These are phyloP conservation scores for Solanum okadae DNA, from an alignment of 257 asterid species.

Conservation along the genomic window DNA sequence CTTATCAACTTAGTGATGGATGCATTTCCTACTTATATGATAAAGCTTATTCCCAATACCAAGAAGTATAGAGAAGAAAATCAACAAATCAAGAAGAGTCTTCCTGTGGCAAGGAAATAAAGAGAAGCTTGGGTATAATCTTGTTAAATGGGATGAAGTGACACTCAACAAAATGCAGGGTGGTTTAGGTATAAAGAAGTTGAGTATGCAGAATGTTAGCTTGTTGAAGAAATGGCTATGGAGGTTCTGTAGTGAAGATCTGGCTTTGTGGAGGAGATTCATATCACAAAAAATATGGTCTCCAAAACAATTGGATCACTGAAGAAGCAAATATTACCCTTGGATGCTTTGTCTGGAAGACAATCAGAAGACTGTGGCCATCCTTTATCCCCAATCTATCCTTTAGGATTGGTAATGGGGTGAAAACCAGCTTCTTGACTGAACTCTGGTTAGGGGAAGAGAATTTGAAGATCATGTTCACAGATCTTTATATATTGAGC, in stretches of 20 bases:
- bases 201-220: background rate
- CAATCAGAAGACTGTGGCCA: background rate
- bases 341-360: background rate
- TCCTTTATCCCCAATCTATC: background rate
- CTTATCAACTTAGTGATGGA: background rate
- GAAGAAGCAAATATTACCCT: background rate
- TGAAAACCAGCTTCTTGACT: background rate
- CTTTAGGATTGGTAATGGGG: background rate
- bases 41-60: background rate
- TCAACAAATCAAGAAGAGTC: background rate
- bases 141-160: background rate
- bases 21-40: background rate
- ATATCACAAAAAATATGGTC: background rate
- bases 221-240: background rate
- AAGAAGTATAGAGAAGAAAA: background rate
- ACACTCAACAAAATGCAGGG: background rate
- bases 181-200: background rate
- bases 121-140: background rate
- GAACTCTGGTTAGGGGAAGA: background rate
- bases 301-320: background rate
- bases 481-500: background rate
- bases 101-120: background rate
- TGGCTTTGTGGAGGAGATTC: background rate
- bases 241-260: background rate
- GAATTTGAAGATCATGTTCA: background rate